phyloP scores from a whole-genome alignment of 2,329 filamentous ascomycete species.

The Cryphonectria nitschkei region DNA sequence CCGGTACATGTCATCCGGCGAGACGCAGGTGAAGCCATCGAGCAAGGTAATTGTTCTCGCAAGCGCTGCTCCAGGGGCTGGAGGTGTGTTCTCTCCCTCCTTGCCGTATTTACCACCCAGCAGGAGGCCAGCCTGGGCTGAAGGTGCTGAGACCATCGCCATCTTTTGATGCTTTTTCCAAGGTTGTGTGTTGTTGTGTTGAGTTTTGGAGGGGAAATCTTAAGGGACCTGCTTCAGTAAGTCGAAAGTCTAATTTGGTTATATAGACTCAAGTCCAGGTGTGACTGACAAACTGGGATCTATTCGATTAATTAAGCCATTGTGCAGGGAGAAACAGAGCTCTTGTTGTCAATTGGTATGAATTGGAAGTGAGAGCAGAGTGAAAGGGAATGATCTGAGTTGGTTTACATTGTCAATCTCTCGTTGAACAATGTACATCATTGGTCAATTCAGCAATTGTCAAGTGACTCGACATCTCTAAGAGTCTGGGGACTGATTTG shows the following conservation, averaged over 20 bases:
- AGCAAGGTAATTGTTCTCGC: neutral
- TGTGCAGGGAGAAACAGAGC: neutral
- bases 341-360: neutral
- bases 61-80: conserved; percentile 6
- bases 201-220: neutral
- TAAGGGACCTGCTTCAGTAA: neutral
- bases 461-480: neutral
- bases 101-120: conserved; percentile 4
- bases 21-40: conserved; percentile 7
- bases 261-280: neutral
- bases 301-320: neutral
- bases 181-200: neutral
- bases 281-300: neutral
- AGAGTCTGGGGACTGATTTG: neutral
- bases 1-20: conserved; percentile 22
- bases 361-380: neutral
- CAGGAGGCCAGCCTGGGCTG: conserved; percentile 3
- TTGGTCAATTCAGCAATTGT: neutral
- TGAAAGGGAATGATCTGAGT: neutral
- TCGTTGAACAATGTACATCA: neutral
- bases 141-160: neutral
- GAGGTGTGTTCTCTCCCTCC: neutral
- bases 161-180: neutral
- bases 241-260: neutral
- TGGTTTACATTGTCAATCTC: neutral